These are phyloP conservation scores for Groenewaldozyma auringiensis DNA, from an alignment of 1,139 yeast genomes.

Conservation along the genomic window DNA sequence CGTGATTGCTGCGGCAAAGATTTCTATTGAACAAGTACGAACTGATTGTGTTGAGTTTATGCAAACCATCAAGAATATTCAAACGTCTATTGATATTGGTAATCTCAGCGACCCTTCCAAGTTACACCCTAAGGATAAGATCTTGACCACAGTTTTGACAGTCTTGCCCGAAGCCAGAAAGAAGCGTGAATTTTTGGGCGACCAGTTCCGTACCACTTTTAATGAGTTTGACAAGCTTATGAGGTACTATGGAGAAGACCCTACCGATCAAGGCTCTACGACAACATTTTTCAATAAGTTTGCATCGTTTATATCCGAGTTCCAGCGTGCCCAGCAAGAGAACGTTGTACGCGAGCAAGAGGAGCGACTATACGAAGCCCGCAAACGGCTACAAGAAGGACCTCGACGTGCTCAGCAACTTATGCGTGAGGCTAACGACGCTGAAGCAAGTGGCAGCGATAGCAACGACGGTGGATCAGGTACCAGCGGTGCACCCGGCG, in stretches of 20 bases:
- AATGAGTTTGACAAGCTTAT: conserved; percentile 53
- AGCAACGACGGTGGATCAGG: conserved; percentile 7
- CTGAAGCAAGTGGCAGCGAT: conserved; percentile 6
- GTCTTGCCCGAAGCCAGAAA: conserved; percentile 51
- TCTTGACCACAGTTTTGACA: conserved; percentile 48
- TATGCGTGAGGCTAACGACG: conserved; percentile 20
- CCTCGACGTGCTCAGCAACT: conserved; percentile 22
- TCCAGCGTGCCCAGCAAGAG: conserved; percentile 67
- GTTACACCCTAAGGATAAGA: conserved; percentile 73
- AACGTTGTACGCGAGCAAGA: conserved; percentile 77
- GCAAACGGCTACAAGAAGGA: conserved; percentile 54
- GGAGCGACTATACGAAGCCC: conserved; percentile 61
- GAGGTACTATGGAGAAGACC: conserved; percentile 79
- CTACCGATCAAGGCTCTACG: conserved; percentile 51
- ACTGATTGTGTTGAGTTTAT: conserved; percentile 61
- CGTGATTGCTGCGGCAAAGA: conserved; percentile 55
- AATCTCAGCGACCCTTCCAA: conserved; percentile 58
- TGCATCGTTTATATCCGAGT: conserved; percentile 63
- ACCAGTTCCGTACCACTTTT: conserved; percentile 49
- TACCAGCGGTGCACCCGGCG: conserved; percentile 14
- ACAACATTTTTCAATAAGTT: conserved; percentile 67
- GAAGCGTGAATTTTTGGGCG: conserved; percentile 49
- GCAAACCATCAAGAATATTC: conserved; percentile 46
- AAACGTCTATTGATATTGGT: conserved; percentile 57
- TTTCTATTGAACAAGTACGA: conserved; percentile 70